Evolutionary conservation across 306 rosid species (phyloP).

Genomic region (Quercus alba): DNA sequence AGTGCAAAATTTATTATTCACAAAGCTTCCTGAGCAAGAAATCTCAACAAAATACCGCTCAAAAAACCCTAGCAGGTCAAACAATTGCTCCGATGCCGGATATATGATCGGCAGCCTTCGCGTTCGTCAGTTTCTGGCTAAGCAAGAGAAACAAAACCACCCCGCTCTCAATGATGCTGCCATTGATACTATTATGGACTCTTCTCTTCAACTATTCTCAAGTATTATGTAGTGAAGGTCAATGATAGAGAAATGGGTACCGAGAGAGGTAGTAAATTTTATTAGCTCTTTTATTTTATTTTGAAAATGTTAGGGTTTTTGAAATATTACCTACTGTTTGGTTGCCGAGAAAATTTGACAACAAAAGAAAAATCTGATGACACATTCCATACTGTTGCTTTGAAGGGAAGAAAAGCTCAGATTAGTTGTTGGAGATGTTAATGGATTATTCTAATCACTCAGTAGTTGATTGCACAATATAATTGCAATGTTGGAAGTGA

Average conservation of each 20-base stretch:
- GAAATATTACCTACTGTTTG: background rate
- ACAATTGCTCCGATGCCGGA: slow-evolving; percentile 26
- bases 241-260: slow-evolving; percentile 27
- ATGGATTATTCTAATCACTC: background rate
- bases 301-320: too few species aligned
- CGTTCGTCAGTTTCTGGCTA: slow-evolving; percentile 21
- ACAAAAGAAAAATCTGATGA: background rate
- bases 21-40: too few species aligned
- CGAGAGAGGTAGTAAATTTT: too few species aligned
- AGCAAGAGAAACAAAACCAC: slow-evolving; percentile 11
- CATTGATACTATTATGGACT: slow-evolving; percentile 3
- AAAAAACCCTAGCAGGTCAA: slow-evolving; percentile 46
- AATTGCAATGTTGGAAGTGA: slow-evolving; percentile 1
- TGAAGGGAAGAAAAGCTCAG: background rate
- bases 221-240: slow-evolving; percentile 67
- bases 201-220: slow-evolving; percentile 39
- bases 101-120: background rate
- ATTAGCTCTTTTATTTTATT: too few species aligned
- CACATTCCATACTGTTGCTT: background rate
- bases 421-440: background rate
- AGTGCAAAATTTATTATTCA: too few species aligned
- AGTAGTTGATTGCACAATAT: background rate
- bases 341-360: background rate
- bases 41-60: slow-evolving; percentile 8
- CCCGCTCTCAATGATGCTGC: slow-evolving; percentile 15